A percentile compares a stretch with the other conserved stretches of the same genome.
phyloP scores from a whole-genome alignment of 1,139 yeast genomes.

The Kodamaea arcana region DNA sequence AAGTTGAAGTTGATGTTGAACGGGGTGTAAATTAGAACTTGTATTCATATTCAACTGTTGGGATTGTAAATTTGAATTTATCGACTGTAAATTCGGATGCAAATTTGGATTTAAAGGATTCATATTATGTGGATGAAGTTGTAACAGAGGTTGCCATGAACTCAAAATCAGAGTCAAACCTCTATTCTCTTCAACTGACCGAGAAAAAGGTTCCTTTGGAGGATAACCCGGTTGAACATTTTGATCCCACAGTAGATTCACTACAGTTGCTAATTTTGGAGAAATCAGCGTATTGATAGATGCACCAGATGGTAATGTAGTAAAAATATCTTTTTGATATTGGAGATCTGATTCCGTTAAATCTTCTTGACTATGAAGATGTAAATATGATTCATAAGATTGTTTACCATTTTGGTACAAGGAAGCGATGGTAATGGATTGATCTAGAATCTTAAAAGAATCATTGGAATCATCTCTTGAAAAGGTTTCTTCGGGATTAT shows the following conservation, averaged over 20 bases:
- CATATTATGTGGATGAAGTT: neutral
- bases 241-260: conserved; percentile 1
- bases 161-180: conserved; percentile 22
- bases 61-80: too few relatives aligned
- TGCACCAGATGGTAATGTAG: conserved; percentile 6
- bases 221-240: conserved; percentile 2
- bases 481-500: conserved; percentile 27
- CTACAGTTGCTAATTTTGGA: neutral
- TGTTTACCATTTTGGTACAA: conserved; percentile 31
- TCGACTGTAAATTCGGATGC: too few relatives aligned
- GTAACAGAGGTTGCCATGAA: conserved; percentile 5
- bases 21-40: too few relatives aligned
- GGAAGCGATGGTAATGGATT: conserved; percentile 40
- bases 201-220: neutral
- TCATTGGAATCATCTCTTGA: conserved; percentile 1
- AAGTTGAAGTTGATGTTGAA: conserved; percentile 3
- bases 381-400: conserved; percentile 31
- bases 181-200: conserved; percentile 17
- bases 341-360: conserved; percentile 31
- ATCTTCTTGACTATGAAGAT: conserved; percentile 28
- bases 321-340: conserved; percentile 25
- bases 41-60: too few relatives aligned
- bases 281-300: neutral
- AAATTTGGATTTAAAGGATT: too few relatives aligned
- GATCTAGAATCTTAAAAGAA: conserved; percentile 30